Conservation (phyloP, 345 rosid genomes). For the Acer campestre region DNA sequence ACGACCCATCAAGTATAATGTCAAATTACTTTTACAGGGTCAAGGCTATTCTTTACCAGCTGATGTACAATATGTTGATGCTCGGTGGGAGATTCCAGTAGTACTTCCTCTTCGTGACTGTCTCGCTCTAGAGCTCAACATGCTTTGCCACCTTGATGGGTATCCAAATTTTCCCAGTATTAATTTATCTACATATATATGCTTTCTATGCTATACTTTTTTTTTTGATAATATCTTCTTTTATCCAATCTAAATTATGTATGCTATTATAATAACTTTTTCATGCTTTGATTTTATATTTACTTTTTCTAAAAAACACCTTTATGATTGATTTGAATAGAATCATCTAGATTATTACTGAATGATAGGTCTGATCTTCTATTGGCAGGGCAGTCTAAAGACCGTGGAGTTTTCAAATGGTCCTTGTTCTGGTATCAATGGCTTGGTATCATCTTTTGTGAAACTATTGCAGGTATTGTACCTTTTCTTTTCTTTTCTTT, state of each 20-base stretch:
- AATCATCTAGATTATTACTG: conserved; percentile 8
- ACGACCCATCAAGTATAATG: background rate
- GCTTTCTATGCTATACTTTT: background rate
- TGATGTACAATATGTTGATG: conserved; percentile 88
- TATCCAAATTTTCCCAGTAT: conserved; percentile 32
- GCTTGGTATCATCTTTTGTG: conserved; percentile 82
- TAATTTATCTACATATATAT: background rate
- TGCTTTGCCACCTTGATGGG: conserved; percentile 77
- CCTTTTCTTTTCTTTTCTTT: background rate
- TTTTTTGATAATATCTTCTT: background rate
- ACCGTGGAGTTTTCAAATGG: conserved; percentile 45
- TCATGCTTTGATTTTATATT: background rate
- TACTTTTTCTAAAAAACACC: background rate
- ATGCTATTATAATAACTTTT: background rate
- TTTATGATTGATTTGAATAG: background rate
- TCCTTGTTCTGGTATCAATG: conserved; percentile 65
- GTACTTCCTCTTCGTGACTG: conserved; percentile 93
- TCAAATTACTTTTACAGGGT: conserved; percentile 55
- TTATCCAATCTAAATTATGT: background rate
- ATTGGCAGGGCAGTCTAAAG: conserved; percentile 88
- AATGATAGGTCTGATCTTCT: conserved; percentile 43
- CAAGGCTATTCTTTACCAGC: conserved; percentile 94
- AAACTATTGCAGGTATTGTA: conserved; percentile 68
- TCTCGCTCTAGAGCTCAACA: conserved; percentile 63
- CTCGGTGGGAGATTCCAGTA: conserved; percentile 76